These are phyloP conservation scores for Chlamydomonas sp. DNA, from an alignment of 139 green algal species.

Conservation along the genomic window DNA sequence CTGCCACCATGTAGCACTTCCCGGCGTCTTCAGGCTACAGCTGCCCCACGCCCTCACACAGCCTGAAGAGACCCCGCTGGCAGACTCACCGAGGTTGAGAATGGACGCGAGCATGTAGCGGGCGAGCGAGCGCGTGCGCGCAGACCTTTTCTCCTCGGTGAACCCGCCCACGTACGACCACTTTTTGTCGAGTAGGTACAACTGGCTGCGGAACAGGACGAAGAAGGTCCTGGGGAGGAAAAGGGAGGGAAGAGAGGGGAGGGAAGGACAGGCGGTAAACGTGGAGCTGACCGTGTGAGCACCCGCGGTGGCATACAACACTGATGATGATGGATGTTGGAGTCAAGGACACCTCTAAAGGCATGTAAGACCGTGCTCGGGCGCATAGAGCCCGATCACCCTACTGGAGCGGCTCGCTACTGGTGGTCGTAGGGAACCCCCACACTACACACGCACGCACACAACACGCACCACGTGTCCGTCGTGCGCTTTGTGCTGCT, in stretches of 20 bases:
- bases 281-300: neutral
- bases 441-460: neutral
- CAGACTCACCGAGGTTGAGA: conserved; percentile 51
- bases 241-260: neutral
- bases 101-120: conserved; percentile 56
- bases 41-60: too few relatives aligned
- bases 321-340: neutral
- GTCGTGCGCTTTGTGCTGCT: conserved; percentile 47
- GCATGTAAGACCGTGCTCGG: neutral
- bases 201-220: conserved; percentile 48
- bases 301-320: neutral
- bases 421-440: neutral
- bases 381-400: neutral
- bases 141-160: conserved; percentile 46
- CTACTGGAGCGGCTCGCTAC: neutral
- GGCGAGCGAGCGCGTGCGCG: conserved; percentile 37
- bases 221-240: conserved; percentile 53
- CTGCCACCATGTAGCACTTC: too few relatives aligned
- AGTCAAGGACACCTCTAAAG: neutral
- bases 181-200: conserved; percentile 77
- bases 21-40: too few relatives aligned
- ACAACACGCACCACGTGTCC: conserved; percentile 62
- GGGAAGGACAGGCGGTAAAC: neutral
- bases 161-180: conserved; percentile 70
- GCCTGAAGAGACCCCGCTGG: too few relatives aligned